Conservation (phyloP, 2,329 filamentous ascomycete species). For the Talaromyces marneffei region DNA sequence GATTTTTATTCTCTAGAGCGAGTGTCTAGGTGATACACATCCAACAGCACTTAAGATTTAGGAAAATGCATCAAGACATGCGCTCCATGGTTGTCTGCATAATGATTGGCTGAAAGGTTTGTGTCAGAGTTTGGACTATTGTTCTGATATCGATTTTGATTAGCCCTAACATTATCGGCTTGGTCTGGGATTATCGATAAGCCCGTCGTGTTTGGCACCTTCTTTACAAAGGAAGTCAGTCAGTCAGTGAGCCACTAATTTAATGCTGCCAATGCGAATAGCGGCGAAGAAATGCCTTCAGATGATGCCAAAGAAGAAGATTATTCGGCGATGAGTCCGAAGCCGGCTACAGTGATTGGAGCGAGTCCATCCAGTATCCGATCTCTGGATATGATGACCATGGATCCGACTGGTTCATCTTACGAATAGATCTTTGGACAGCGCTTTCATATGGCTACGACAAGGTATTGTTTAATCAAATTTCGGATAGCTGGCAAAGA, state of each 20-base stretch:
- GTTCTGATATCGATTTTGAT: no score
- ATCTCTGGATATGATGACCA: background rate
- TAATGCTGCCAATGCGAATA: no score
- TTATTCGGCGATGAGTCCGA: no score
- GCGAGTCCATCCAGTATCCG: background rate
- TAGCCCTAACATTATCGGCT: no score
- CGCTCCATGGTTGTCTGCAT: background rate
- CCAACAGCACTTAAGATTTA: no score
- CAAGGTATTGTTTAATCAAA: background rate
- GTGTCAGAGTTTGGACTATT: background rate
- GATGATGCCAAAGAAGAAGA: background rate
- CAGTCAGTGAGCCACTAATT: no score
- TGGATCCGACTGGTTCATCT: background rate
- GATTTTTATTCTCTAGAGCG: no score
- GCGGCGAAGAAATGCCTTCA: background rate
- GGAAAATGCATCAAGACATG: background rate
- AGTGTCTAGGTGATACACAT: no score
- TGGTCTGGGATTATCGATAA: no score
- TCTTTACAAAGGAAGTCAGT: no score
- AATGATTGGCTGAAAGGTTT: background rate
- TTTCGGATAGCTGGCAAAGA: background rate
- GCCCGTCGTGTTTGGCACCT: no score
- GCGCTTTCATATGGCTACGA: background rate
- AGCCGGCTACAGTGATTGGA: no score
- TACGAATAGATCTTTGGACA: background rate